A percentile compares a stretch with the other conserved stretches of the same genome.
Evolutionary conservation across 2,329 filamentous ascomycete genomes (phyloP).

Genomic region (Penicillium thymicola): DNA sequence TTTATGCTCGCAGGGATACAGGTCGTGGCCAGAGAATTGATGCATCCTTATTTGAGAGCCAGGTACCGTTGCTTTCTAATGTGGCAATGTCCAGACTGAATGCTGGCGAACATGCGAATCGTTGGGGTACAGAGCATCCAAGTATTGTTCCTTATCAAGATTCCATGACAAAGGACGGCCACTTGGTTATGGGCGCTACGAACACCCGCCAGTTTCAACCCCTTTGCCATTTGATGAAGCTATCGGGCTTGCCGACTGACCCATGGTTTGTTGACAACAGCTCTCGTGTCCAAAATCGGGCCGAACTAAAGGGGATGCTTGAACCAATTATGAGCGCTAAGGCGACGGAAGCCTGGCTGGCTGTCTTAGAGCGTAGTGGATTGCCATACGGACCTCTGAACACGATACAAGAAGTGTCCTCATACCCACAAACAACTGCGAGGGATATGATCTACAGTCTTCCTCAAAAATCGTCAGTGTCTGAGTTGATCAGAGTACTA

Average conservation of each 20-base stretch:
- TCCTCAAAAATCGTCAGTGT: slow-evolving; percentile 18
- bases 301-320: slow-evolving; percentile 38
- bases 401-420: slow-evolving; percentile 43
- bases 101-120: slow-evolving; percentile 39
- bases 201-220: slow-evolving; percentile 68
- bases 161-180: slow-evolving; percentile 67
- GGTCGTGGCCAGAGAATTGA: slow-evolving; percentile 46
- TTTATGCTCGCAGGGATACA: slow-evolving; percentile 38
- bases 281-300: slow-evolving; percentile 54
- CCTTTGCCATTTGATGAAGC: slow-evolving; percentile 59
- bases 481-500: slow-evolving; percentile 27
- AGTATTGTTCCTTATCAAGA: slow-evolving; percentile 49
- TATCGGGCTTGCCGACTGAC: slow-evolving; percentile 60
- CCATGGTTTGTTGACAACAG: slow-evolving; percentile 60
- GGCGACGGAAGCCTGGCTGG: slow-evolving; percentile 43
- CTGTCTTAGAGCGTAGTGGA: slow-evolving; percentile 42
- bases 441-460: slow-evolving; percentile 38
- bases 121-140: slow-evolving; percentile 48
- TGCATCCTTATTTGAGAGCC: slow-evolving; percentile 46
- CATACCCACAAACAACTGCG: slow-evolving; percentile 44
- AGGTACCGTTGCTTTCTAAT: slow-evolving; percentile 42
- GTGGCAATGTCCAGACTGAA: slow-evolving; percentile 43
- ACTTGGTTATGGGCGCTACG: slow-evolving; percentile 67
- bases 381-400: slow-evolving; percentile 50
- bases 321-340: slow-evolving; percentile 34